Evolutionary conservation across 805 yeast species (phyloP).

Genomic region (Candida loeiensis): DNA sequence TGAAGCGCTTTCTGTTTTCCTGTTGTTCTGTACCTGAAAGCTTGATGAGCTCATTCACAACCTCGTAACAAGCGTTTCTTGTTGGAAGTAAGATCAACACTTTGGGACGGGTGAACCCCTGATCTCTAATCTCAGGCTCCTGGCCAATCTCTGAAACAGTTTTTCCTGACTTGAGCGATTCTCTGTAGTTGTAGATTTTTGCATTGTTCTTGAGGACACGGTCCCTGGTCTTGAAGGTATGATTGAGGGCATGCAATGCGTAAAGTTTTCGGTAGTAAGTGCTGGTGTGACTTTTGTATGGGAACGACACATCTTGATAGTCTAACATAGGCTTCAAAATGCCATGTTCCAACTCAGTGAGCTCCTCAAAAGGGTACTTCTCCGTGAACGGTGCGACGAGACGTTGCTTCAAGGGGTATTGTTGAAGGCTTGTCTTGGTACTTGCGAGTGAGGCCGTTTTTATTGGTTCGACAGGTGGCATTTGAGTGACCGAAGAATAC

Average conservation of each 20-base stretch:
- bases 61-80: conserved; percentile 67
- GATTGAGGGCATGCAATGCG: conserved; percentile 73
- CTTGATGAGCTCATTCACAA: conserved; percentile 58
- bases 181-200: conserved; percentile 45
- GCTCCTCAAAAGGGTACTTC: conserved; percentile 14
- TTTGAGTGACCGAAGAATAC: conserved; percentile 32
- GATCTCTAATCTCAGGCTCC: conserved; percentile 75
- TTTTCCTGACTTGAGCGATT: conserved; percentile 33
- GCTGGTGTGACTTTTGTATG: conserved; percentile 50
- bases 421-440: conserved; percentile 8
- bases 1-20: conserved; percentile 77
- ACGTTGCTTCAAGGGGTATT: conserved; percentile 25
- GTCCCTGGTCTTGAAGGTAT: conserved; percentile 82
- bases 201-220: conserved; percentile 73
- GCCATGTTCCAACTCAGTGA: conserved; percentile 41
- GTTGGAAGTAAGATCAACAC: conserved; percentile 82
- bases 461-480: conserved; percentile 27
- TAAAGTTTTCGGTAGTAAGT: conserved; percentile 59
- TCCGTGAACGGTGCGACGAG: conserved; percentile 20
- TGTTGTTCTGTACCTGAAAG: conserved; percentile 69
- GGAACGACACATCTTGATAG: conserved; percentile 69
- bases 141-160: conserved; percentile 32
- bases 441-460: conserved; percentile 5
- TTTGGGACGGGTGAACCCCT: conserved; percentile 93
- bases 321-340: conserved; percentile 64